Evolutionary conservation across 1,139 yeast genomes (phyloP), one percentile per base, ranked within the genome.

Genomic region (Protomyces pachydermus): DNA sequence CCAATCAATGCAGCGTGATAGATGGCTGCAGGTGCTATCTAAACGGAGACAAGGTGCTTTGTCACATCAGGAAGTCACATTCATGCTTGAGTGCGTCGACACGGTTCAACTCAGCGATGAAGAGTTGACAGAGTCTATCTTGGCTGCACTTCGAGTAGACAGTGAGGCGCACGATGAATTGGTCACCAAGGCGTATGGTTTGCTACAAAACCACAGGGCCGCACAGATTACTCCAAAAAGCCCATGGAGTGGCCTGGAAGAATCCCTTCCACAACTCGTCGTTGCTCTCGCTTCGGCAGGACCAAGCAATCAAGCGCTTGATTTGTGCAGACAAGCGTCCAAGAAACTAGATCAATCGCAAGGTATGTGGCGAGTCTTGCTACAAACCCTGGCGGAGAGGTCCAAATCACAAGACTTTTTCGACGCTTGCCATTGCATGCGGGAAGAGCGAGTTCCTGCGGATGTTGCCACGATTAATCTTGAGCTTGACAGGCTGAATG

Each of bases 401-500:
- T 54, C 56, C 4, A 50, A 52, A n/a, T n/a, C 52, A 14, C 34
- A 38, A 9, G 56, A 54, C 8, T 58, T 58, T n/a, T 42, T 52
- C 28, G 45, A 52, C 18, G 56, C 35, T 28, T 51, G 62, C 8
- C 52, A 58, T 23, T 58, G 14, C 35, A 58, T 58, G 62, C 20
- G 35, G 6, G 23, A 50, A 28, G 51, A 51, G 42, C 20, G 38
- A 14, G 32, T 58, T 5, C 23, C 20, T 9, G 52, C 52, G 18
- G 62, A 58, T 28, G 35, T 39, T 6, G 51, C 32, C 20, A 58
- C 52, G 18, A 35, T 58, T 18, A 58, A 58, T 18, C 56, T 58
- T 10, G 51, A 58, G 45, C 39, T 58, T 18, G 62, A 51, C 5
- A 18, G 23, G 20, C 18, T 58, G 37, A 52, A 51, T 42, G 32